Percentiles rank a stretch among this genome's conserved stretches.
Conservation (phyloP, 352 stramenopile species). For the Globisporangium acanthophoron region DNA sequence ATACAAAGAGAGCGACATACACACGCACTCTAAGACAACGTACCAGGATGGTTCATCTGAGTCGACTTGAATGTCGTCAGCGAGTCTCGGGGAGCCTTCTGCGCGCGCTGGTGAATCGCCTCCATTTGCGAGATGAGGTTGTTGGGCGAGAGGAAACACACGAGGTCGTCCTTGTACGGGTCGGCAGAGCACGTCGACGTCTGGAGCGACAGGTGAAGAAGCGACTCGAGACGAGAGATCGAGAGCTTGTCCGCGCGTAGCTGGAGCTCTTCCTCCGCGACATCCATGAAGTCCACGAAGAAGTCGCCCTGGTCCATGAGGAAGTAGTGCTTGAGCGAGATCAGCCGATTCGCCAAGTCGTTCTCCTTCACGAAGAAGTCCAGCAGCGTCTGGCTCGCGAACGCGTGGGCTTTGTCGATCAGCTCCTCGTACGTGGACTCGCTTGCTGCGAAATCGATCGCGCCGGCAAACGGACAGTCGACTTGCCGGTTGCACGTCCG, state of each 20-base stretch:
- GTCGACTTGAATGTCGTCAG: constrained; percentile 69
- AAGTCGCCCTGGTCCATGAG: constrained; percentile 98
- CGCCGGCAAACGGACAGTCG: constrained; percentile 71
- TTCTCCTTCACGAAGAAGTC: constrained; percentile 81
- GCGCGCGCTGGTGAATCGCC: constrained; percentile 83
- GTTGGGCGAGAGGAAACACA: constrained; percentile 82
- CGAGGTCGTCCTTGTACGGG: constrained; percentile 88
- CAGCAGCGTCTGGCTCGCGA: constrained; percentile 70
- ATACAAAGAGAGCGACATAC: neutral
- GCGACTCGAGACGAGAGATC: constrained; percentile 88
- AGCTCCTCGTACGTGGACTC: constrained; percentile 79
- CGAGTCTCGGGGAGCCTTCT: constrained; percentile 60
- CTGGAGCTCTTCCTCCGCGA: constrained; percentile 93
- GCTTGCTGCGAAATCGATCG: constrained; percentile 57
- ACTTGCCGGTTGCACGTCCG: constrained; percentile 73
- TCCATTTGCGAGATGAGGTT: constrained; percentile 92
- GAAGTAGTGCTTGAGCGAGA: constrained; percentile 97
- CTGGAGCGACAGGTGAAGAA: constrained; percentile 93
- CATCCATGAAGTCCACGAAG: constrained; percentile 97
- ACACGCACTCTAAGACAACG: neutral
- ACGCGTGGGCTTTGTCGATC: constrained; percentile 79
- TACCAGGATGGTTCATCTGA: constrained; percentile 52
- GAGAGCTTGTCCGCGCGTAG: constrained; percentile 83
- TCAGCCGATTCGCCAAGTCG: constrained; percentile 67
- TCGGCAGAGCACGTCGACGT: constrained; percentile 87